These are phyloP conservation scores for Alnus rubra DNA, from an alignment of 306 rosid genomes.

Conservation along the genomic window DNA sequence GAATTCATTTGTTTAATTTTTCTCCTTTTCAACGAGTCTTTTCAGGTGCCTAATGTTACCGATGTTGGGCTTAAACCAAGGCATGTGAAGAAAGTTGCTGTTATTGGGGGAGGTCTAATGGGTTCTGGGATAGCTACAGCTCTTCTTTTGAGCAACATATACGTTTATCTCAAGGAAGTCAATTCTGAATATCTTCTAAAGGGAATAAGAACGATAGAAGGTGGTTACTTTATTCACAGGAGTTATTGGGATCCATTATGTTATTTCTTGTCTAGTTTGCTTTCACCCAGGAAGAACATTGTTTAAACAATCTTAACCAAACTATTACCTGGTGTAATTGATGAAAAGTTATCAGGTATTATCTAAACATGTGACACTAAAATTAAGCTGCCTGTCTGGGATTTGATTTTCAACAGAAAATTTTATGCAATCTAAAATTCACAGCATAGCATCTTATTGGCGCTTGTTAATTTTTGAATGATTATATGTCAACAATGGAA, in stretches of 20 bases:
- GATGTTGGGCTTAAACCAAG: conserved; percentile 92
- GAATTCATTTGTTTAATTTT: not conserved
- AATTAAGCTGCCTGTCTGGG: not conserved
- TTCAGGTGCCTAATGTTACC: conserved; percentile 88
- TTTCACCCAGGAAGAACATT: not conserved
- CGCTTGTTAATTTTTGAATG: too few relatives aligned
- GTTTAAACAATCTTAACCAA: not conserved
- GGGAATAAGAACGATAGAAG: conserved; percentile 75
- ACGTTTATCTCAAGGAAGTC: conserved; percentile 85
- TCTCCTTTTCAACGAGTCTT: not conserved
- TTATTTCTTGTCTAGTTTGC: not conserved
- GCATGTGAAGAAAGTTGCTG: conserved; percentile 79
- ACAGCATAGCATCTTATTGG: too few relatives aligned
- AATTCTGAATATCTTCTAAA: conserved; percentile 75
- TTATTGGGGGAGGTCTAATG: conserved; percentile 98
- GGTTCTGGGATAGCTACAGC: conserved; percentile 99
- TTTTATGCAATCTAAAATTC: not conserved
- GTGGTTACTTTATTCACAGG: conserved; percentile 38
- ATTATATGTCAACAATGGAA: not conserved
- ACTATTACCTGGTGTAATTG: not conserved
- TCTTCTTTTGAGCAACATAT: conserved; percentile 67
- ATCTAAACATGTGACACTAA: not conserved
- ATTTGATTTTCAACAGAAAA: not conserved
- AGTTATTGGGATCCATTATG: not conserved
- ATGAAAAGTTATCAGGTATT: not conserved